Base-by-base conservation (phyloP, 1,284 basidiomycete species). In the Naganishia liquefaciens region DNA sequence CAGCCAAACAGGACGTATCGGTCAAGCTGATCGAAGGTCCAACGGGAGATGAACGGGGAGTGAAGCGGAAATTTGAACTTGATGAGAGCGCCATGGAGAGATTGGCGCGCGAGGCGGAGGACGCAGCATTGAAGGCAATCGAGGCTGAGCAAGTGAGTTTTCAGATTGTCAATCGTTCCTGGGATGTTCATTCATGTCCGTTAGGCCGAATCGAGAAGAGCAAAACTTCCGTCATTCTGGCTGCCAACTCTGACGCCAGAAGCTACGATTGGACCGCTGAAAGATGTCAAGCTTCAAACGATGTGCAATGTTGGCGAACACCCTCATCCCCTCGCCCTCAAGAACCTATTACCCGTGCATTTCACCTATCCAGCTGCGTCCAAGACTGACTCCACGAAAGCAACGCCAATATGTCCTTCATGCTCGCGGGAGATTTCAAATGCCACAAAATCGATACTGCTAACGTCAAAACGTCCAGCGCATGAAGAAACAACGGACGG, bases 201-300 rank as follows among this genome's bases (percentile, higher is more conserved):
- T 13, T 70, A 79, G 72, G 86, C 87, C 0, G 91, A 92, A 68
- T 84, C 88, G 3, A 80, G 94, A 58, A 89, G 88, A 66, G 84
- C 86, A 64, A 95, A 95, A 76, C 83, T 97, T 7, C 92, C 93
- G 0, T 91, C 94, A 71, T 98, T 95, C 75, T 97, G 93, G 93
- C 82, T 96, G 50, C 93, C 90, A 21, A 90, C 86, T 0, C 79
- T 95, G 40, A 91, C 93, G 0, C 93, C 93, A 30, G 87, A 87
- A 0, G 86, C 85, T 10, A 75, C 75, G 27, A 69, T 90, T 81
- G 66, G 84, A 73, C 69, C 88, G 80, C 78, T 93, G 40, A 84
- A 85, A 69, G 88, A 91, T 71, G 84, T 91, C 57, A 93, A 93
- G 78, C 79, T 92, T 44, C 88, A 91, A 75, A 91, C 91, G 7